Percentiles rank a stretch among this genome's conserved stretches.
phyloP scores from a whole-genome alignment of 2,329 filamentous ascomycete species.

The Bipolaris gigantea region DNA sequence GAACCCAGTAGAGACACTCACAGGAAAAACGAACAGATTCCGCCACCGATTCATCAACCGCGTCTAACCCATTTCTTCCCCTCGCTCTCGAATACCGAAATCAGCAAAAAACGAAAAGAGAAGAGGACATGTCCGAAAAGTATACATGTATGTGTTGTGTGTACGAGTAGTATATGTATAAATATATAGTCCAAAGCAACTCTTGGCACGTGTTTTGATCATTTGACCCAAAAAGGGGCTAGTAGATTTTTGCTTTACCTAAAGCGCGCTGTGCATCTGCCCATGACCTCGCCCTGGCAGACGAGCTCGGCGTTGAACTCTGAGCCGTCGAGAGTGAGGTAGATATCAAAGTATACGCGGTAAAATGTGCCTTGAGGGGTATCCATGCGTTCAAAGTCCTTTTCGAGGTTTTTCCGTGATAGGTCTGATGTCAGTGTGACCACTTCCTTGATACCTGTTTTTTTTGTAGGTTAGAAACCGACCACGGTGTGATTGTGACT shows the following conservation, averaged over 20 bases:
- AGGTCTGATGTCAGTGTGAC: conserved; percentile 96
- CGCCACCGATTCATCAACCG: neutral
- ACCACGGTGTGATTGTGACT: neutral
- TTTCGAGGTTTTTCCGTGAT: conserved; percentile 96
- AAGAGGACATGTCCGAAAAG: neutral
- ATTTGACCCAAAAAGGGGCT: neutral
- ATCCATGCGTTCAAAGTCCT: conserved; percentile 99
- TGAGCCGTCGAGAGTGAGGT: conserved; percentile 87
- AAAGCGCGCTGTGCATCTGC: conserved; percentile 90
- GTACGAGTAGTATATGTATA: neutral
- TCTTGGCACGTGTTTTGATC: neutral
- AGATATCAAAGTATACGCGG: conserved; percentile 72
- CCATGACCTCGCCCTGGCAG: conserved; percentile 99
- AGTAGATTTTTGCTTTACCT: conserved; percentile 47
- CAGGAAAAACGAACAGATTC: neutral
- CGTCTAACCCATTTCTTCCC: neutral
- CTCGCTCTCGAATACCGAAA: neutral
- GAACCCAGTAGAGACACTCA: neutral
- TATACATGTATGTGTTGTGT: neutral
- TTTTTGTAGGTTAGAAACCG: neutral
- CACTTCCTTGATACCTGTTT: conserved; percentile 95
- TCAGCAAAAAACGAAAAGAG: neutral
- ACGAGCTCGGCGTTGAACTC: conserved; percentile 98
- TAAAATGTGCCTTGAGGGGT: conserved; percentile 81
- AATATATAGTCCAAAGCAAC: neutral